phyloP scores from a whole-genome alignment of 192 early-diverging fungal genomes.

The Coemansia sp. region DNA sequence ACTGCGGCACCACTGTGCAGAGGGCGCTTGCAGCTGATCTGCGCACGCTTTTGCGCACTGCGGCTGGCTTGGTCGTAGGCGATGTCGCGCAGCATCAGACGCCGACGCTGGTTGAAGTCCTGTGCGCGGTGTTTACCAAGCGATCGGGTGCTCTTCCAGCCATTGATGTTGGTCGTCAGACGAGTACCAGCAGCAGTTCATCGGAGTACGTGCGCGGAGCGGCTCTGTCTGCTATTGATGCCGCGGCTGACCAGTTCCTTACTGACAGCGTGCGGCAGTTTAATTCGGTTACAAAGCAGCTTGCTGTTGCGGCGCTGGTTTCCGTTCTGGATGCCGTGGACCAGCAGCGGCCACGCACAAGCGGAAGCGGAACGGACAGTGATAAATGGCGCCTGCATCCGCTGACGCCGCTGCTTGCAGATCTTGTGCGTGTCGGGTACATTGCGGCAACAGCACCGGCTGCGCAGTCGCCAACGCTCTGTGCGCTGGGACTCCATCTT shows the following conservation, averaged over 20 bases:
- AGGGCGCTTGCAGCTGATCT: constrained; percentile 11
- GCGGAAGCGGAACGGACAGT: constrained; percentile 11
- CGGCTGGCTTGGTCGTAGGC: constrained; percentile 6
- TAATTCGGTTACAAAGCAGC: constrained; percentile 8
- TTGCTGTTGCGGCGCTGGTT: constrained; percentile 25
- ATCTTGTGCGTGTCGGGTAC: constrained; percentile 90
- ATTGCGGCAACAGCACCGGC: constrained; percentile 80
- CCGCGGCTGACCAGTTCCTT: neutral
- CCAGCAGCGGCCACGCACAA: neutral
- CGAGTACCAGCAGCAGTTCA: neutral
- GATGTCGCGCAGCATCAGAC: neutral
- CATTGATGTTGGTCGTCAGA: neutral
- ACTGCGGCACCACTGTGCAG: neutral
- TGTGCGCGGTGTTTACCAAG: constrained; percentile 44
- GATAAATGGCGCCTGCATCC: constrained; percentile 39
- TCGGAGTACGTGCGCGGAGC: neutral
- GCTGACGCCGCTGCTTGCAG: constrained; percentile 59
- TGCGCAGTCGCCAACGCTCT: constrained; percentile 56
- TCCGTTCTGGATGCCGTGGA: constrained; percentile 19
- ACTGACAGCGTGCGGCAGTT: constrained; percentile 15
- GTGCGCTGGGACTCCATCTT: constrained; percentile 77
- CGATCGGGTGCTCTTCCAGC: neutral
- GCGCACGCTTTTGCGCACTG: constrained; percentile 27
- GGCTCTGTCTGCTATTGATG: neutral
- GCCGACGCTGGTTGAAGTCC: constrained; percentile 14